phyloP scores from a whole-genome alignment of 1,284 basidiomycete species.

The Coriolopsis trogii region DNA sequence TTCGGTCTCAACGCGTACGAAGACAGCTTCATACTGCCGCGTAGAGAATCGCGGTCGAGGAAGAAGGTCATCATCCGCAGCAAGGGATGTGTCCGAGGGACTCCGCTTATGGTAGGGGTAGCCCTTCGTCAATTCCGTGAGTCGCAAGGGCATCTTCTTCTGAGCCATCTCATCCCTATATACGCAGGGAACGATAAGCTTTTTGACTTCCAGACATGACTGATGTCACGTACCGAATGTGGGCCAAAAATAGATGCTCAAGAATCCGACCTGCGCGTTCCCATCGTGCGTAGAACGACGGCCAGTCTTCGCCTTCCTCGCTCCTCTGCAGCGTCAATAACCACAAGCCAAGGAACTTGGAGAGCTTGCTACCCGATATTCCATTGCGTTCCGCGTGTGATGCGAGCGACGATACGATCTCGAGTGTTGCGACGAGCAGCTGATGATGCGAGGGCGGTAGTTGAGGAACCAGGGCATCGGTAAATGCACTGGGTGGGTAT shows the following conservation, averaged over 20 bases:
- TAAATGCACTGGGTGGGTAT: conserved; percentile 64
- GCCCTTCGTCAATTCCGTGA: conserved; percentile 65
- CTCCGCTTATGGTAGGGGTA: conserved; percentile 59
- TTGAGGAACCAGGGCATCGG: conserved; percentile 56
- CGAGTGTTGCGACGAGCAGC: conserved; percentile 57
- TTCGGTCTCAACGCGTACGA: conserved; percentile 62
- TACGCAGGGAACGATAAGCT: conserved; percentile 2
- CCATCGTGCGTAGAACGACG: conserved; percentile 71
- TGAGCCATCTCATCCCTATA: conserved; percentile 62
- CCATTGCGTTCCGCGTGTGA: conserved; percentile 71
- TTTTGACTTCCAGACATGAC: not conserved
- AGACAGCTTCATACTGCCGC: conserved; percentile 59
- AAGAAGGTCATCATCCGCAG: conserved; percentile 47
- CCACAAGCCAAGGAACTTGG: conserved; percentile 75
- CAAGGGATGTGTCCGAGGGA: conserved; percentile 28
- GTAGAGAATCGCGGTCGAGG: conserved; percentile 67
- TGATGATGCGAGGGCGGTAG: conserved; percentile 59
- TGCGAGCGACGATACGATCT: conserved; percentile 66
- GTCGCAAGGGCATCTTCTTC: conserved; percentile 64
- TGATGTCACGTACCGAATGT: conserved; percentile 56
- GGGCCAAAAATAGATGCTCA: conserved; percentile 73
- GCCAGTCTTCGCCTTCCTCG: conserved; percentile 55
- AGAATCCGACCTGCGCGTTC: conserved; percentile 67
- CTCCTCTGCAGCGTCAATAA: conserved; percentile 52
- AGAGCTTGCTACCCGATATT: conserved; percentile 72